These are phyloP conservation scores for Misopates orontium DNA, from an alignment of 257 asterid species.

Conservation along the genomic window DNA sequence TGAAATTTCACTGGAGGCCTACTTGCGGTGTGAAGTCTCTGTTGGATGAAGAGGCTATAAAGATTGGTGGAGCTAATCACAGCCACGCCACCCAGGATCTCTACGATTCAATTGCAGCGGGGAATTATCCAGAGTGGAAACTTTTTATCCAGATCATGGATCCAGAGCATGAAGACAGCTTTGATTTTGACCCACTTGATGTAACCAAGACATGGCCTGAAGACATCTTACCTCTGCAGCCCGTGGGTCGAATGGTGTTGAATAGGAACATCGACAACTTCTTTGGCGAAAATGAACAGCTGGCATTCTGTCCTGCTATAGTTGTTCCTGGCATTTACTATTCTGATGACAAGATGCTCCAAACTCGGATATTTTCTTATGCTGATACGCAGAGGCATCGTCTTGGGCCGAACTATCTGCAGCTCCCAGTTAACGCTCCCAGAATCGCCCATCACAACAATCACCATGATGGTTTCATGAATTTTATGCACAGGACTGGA, in stretches of 20 bases:
- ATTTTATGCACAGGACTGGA: conserved; percentile 79
- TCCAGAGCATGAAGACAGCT: conserved; percentile 79
- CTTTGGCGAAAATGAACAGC: conserved; percentile 76
- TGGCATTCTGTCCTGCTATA: conserved; percentile 62
- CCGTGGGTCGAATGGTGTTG: conserved; percentile 92
- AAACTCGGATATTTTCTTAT: conserved; percentile 61
- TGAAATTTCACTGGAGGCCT: conserved; percentile 98
- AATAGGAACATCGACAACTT: conserved; percentile 91
- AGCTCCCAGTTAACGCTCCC: conserved; percentile 79
- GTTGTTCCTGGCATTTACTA: conserved; percentile 67
- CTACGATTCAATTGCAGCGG: conserved; percentile 82
- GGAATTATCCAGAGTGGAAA: conserved; percentile 97
- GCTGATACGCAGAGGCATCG: conserved; percentile 83
- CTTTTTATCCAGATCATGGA: conserved; percentile 87
- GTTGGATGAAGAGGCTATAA: conserved; percentile 73
- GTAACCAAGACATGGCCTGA: conserved; percentile 97
- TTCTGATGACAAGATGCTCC: conserved; percentile 72
- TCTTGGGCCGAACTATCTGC: conserved; percentile 74
- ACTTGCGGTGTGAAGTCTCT: conserved; percentile 92
- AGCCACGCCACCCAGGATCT: conserved; percentile 98
- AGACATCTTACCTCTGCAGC: conserved; percentile 89
- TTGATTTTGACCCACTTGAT: conserved; percentile 96
- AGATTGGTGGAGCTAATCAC: conserved; percentile 88
- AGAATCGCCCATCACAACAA: conserved; percentile 67
- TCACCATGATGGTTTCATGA: conserved; percentile 75